Base-by-base conservation (phyloP, 78 protist genomes). In the Polysphondylium violaceum region DNA sequence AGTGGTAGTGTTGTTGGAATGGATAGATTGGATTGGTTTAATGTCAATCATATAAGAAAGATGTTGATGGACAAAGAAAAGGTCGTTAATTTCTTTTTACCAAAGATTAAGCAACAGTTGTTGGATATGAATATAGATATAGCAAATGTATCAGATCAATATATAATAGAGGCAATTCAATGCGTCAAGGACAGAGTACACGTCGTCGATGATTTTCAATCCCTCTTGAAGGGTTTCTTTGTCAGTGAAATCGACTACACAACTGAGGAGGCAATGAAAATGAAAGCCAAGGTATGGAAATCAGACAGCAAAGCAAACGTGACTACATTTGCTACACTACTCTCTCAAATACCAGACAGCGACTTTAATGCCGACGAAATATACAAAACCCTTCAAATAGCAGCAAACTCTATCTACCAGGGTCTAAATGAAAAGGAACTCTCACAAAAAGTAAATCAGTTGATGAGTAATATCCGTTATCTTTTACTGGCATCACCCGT, bases 1-100 rank as follows among this genome's bases (percentile, higher is more conserved):
- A 25, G 87, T 69, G 87, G 92, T 27, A 71, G 92, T 69, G 90
- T 91, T 51, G 95, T 91, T 9, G 50, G 67, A 69, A n/a, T 81
- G 31, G 90, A 91, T 2, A 71, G 74, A 79, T 59, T 91, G 29
- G 79, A 73, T 68, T 91, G 89, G 90, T 55, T 91, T 5, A 88
- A 88, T 73, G 94, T 78, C 7, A 44, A 67, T 36, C 94, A 88
- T 67, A 78, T 88, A 69, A 88, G 94, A 67, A 38, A 47, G 41
- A 60, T 40, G 35, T 36, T 88, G 4, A 43, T 53, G n/a, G 68
- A 74, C 8, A 0, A 56, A 36, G 38, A 56, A 59, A 17, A 35
- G 41, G 64, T 27, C 43, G 9, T 61, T 50, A 16, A 23, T n/a
- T 17, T 16, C 36, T n/a, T 69, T 38, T 29, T 41, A 36, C n/a